A percentile compares a stretch with the other conserved stretches of the same genome.
Conservation (phyloP, 169 alveolate genomes). For the Eimeria necatrix region DNA sequence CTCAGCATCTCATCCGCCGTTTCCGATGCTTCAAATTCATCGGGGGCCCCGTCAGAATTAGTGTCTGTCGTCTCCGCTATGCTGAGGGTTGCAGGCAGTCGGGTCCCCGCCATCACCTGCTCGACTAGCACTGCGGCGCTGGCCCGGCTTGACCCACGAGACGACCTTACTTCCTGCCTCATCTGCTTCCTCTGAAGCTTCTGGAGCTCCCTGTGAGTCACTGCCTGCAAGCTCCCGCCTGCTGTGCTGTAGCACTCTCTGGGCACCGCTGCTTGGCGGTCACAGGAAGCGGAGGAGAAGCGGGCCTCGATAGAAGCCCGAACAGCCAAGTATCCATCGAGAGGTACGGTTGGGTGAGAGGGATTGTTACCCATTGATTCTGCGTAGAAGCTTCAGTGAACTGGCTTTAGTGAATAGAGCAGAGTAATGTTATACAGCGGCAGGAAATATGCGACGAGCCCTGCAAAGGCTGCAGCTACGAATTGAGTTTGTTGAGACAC, state of each 20-base stretch:
- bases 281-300: slow-evolving; percentile 7
- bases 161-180: background rate
- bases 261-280: background rate
- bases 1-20: background rate
- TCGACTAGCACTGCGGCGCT: background rate
- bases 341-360: slow-evolving; percentile 49
- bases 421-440: background rate
- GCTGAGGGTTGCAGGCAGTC: slow-evolving; percentile 37
- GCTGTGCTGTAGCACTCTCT: slow-evolving; percentile 21
- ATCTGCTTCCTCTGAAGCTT: background rate
- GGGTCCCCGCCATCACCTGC: background rate
- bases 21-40: slow-evolving; percentile 24
- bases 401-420: background rate
- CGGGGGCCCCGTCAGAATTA: slow-evolving; percentile 58
- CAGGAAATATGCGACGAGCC: background rate
- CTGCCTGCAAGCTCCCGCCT: background rate
- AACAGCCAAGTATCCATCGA: slow-evolving; percentile 70
- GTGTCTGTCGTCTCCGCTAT: slow-evolving; percentile 53
- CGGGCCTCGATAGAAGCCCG: slow-evolving; percentile 70
- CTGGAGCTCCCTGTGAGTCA: background rate
- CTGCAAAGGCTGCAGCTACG: background rate
- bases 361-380: slow-evolving; percentile 73
- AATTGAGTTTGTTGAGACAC: background rate
- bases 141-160: background rate
- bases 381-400: background rate